phyloP scores from a whole-genome alignment of 2,329 filamentous ascomycete species.

The Onygenales sp. region DNA sequence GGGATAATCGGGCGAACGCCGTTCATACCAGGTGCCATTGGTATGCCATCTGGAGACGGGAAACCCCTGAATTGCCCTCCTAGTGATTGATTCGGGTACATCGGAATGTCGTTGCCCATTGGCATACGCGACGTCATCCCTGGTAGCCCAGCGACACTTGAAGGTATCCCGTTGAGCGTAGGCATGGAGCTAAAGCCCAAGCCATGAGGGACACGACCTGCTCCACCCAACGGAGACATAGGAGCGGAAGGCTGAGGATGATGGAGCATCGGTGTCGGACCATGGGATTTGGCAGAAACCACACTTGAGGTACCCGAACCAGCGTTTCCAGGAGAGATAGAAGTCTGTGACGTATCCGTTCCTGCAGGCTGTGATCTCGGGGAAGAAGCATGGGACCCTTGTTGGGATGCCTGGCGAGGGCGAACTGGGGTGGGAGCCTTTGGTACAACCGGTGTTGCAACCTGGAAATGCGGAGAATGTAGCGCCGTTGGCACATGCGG shows the following conservation, averaged over 20 bases:
- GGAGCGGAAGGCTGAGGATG: conserved; percentile 52
- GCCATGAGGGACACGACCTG: conserved; percentile 48
- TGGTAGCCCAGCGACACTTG: conserved; percentile 46
- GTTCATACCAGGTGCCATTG: conserved; percentile 51
- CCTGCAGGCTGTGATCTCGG: conserved; percentile 45
- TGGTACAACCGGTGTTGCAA: conserved; percentile 70
- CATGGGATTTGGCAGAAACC: conserved; percentile 50
- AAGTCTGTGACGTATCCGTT: conserved; percentile 53
- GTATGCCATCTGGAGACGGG: conserved; percentile 39
- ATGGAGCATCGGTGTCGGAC: conserved; percentile 42
- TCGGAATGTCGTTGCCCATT: conserved; percentile 43
- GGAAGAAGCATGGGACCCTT: conserved; percentile 59
- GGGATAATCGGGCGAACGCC: conserved; percentile 51
- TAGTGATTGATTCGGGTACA: conserved; percentile 45
- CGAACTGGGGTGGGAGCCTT: conserved; percentile 75
- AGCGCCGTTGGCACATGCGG: conserved; percentile 46
- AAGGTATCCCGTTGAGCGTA: conserved; percentile 47
- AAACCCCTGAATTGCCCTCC: conserved; percentile 48
- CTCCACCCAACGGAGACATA: conserved; percentile 55
- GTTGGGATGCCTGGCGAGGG: conserved; percentile 67
- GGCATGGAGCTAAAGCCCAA: conserved; percentile 42
- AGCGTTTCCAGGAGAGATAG: conserved; percentile 49
- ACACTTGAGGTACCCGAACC: conserved; percentile 57
- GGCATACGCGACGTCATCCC: conserved; percentile 43
- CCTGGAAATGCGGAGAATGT: conserved; percentile 68